Percentiles rank a stretch among this genome's conserved stretches.
Conservation (phyloP, 768 basidiomycete species). For the Saitozyma sp. region DNA sequence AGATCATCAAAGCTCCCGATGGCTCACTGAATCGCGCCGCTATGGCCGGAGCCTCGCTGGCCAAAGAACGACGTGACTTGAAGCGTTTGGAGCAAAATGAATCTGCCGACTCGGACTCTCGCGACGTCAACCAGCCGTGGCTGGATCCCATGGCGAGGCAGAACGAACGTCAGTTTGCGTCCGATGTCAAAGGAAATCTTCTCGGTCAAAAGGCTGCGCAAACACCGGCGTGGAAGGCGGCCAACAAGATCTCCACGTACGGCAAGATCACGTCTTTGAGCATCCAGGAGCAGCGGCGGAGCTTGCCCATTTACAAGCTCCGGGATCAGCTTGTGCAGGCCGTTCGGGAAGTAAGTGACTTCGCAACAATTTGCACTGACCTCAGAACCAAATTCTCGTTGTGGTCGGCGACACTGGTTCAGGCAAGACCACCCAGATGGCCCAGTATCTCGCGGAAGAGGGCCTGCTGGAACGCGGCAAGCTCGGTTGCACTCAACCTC, state of each 20-base stretch:
- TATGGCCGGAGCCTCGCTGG: slow-evolving; percentile 84
- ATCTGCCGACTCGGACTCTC: slow-evolving; percentile 85
- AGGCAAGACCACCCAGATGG: slow-evolving; percentile 99
- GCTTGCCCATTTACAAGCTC: slow-evolving; percentile 91
- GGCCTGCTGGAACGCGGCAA: slow-evolving; percentile 86
- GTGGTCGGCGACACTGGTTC: slow-evolving; percentile 99
- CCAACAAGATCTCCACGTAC: slow-evolving; percentile 90
- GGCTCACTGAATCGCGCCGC: slow-evolving; percentile 95
- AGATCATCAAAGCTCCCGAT: slow-evolving; percentile 97
- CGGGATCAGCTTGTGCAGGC: slow-evolving; percentile 86
- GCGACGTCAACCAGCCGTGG: slow-evolving; percentile 96
- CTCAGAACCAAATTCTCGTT: slow-evolving; percentile 90
- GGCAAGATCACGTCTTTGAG: slow-evolving; percentile 87
- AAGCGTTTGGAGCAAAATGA: slow-evolving; percentile 94
- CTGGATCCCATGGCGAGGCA: slow-evolving; percentile 95
- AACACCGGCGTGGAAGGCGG: slow-evolving; percentile 84
- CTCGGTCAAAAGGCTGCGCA: slow-evolving; percentile 73
- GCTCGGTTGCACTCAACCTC: slow-evolving; percentile 96
- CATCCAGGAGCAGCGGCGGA: slow-evolving; percentile 90
- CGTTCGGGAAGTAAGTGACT: slow-evolving; percentile 71
- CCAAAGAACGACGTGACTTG: slow-evolving; percentile 91
- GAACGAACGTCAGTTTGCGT: slow-evolving; percentile 82
- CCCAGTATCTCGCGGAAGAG: slow-evolving; percentile 92
- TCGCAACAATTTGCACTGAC: slow-evolving; percentile 3
- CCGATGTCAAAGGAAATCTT: slow-evolving; percentile 70